Conservation (phyloP, 495 filamentous ascomycete species). For the Talaromyces proteolyticus region DNA sequence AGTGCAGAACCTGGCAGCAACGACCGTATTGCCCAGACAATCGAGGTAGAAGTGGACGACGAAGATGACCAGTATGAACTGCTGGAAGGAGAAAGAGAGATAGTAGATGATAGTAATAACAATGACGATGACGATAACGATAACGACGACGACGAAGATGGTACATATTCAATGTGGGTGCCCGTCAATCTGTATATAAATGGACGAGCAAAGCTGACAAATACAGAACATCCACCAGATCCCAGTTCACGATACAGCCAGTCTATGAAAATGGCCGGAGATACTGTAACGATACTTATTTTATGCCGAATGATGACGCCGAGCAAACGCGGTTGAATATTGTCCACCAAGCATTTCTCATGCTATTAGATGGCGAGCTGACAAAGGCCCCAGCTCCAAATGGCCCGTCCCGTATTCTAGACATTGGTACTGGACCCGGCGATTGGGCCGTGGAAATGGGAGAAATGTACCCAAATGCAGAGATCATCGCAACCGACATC, state of each 20-base stretch:
- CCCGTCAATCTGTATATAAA: background rate
- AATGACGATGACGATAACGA: background rate
- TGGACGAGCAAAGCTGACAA: slow-evolving; percentile 10
- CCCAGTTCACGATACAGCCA: slow-evolving; percentile 51
- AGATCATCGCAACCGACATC: slow-evolving; percentile 66
- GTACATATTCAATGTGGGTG: slow-evolving; percentile 3
- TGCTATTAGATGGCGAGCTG: slow-evolving; percentile 52
- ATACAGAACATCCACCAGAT: slow-evolving; percentile 50
- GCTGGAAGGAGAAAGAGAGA: no score
- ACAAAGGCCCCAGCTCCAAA: slow-evolving; percentile 51
- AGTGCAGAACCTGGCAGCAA: background rate
- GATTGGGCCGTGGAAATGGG: slow-evolving; percentile 75
- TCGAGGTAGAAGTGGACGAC: background rate
- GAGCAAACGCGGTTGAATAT: slow-evolving; percentile 69
- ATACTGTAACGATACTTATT: slow-evolving; percentile 63
- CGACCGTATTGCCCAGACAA: background rate
- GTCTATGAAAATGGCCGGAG: slow-evolving; percentile 58
- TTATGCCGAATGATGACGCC: slow-evolving; percentile 69
- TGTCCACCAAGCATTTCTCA: slow-evolving; percentile 58
- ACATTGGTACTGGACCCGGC: slow-evolving; percentile 63
- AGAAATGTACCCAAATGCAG: slow-evolving; percentile 52
- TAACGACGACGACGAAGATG: background rate
- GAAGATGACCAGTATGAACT: background rate
- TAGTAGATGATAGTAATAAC: no score
- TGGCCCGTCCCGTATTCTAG: slow-evolving; percentile 51